A percentile compares a stretch with the other conserved stretches of the same genome.
Conservation (phyloP, 371 early-diverging fungal genomes). For the Mucor circinelloides region DNA sequence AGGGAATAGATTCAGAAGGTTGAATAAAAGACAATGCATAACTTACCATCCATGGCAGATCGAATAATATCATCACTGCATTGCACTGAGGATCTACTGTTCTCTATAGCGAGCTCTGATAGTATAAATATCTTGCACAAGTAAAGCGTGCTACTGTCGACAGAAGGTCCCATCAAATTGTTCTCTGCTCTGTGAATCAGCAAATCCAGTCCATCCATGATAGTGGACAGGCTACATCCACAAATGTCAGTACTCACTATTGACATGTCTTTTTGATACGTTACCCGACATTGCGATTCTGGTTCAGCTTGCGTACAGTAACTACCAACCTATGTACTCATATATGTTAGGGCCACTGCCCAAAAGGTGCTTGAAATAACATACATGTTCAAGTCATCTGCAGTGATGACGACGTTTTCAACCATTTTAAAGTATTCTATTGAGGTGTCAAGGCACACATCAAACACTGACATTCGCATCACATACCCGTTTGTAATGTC, state of each 20-base stretch:
- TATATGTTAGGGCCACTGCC: no score
- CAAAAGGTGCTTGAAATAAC: background rate
- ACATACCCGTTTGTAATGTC: background rate
- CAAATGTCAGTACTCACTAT: background rate
- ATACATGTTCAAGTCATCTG: background rate
- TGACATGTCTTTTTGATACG: no score
- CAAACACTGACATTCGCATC: background rate
- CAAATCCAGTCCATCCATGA: conserved; percentile 18
- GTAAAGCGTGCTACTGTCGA: background rate
- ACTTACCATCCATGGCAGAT: conserved; percentile 15
- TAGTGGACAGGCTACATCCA: background rate
- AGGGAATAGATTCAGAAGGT: background rate
- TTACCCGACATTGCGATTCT: background rate
- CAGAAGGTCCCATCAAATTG: background rate
- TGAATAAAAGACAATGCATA: background rate
- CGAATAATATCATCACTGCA: background rate
- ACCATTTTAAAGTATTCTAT: background rate
- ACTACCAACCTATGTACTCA: background rate
- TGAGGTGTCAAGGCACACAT: background rate
- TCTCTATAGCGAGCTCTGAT: conserved; percentile 9
- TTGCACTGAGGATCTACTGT: background rate
- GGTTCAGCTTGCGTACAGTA: background rate
- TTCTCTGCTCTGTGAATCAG: conserved; percentile 9
- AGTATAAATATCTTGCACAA: conserved; percentile 13
- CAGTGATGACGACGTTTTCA: background rate